Evolutionary conservation across 345 rosid genomes (phyloP), one percentile per base, ranked within the genome.

Genomic region (Pistacia integerrima): DNA sequence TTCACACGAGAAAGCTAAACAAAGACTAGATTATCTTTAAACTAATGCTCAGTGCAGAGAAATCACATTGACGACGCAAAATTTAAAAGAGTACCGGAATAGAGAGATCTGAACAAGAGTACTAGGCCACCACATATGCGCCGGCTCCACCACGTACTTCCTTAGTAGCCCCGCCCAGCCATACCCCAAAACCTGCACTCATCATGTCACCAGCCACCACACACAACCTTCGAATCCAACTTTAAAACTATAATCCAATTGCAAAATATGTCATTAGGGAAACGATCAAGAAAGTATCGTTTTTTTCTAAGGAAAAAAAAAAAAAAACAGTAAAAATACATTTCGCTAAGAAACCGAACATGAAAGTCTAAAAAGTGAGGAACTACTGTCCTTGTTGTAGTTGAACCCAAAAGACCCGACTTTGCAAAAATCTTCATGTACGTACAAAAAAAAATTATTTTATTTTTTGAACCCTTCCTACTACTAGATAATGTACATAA

Each of bases 81-180:
- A 6, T 11, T 14, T 20, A 0, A 20, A 64, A 64, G 28, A 22
- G 54, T 67, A 82, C 83, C 81, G 56, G 78, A 82, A 79, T 25
- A 82, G 69, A 3, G 85, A 82, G 44, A 82, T 79, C 46, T 73
- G 85, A 74, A 76, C 85, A 33, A 79, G 83, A 17, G 82, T 79
- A 56, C 81, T 74, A 7, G 83, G 85, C 85, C 81, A 82, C 85
- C 85, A 76, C 85, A 82, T 82, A 3, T 76, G 76, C 20, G 83
- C 85, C 10, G 81, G 85, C 76, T 82, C 83, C 55, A 79, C 83
- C 55, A 79, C 85, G 67, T 79, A 82, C 67, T 74, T 79, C 80
- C 85, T 82, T 54, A 82, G 76, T 1, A 82, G 64, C 38, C 85
- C 82, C 13, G 80, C 85, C 82, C 82, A 78, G 14, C 82, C 82